Conservation (phyloP, 179 eudicot genomes). For the Actinidia chinensis region DNA sequence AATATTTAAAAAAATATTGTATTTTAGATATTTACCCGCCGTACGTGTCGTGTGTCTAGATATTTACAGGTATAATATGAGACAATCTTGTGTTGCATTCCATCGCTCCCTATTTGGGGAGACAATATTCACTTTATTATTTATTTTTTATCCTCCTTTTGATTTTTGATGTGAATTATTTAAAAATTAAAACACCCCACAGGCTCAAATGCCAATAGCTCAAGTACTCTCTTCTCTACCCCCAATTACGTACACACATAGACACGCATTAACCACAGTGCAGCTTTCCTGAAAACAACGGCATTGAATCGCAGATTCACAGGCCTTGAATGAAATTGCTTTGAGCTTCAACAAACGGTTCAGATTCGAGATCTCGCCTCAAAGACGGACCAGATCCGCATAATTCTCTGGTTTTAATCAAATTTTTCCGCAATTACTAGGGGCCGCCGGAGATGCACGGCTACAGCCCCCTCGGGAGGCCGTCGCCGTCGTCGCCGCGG, state of each 20-base stretch:
- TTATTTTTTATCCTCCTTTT: too few relatives aligned
- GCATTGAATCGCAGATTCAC: not conserved
- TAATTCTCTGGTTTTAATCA: not conserved
- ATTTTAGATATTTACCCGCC: too few relatives aligned
- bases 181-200: not conserved
- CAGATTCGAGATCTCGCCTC: not conserved
- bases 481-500: conserved; percentile 54
- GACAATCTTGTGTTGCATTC: too few relatives aligned
- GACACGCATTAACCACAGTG: not conserved
- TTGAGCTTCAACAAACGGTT: not conserved
- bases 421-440: not conserved
- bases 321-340: not conserved
- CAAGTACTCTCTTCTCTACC: not conserved
- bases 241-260: not conserved
- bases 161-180: too few relatives aligned
- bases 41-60: too few relatives aligned
- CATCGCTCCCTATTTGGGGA: too few relatives aligned
- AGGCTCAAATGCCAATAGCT: too few relatives aligned
- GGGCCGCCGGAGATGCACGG: conserved; percentile 51
- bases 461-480: conserved; percentile 55
- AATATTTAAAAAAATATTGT: too few relatives aligned
- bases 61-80: too few relatives aligned
- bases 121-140: too few relatives aligned
- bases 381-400: conserved; percentile 1
- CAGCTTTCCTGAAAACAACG: not conserved